phyloP scores from a whole-genome alignment of 495 filamentous ascomycete species.

The Durotheca rogersii region DNA sequence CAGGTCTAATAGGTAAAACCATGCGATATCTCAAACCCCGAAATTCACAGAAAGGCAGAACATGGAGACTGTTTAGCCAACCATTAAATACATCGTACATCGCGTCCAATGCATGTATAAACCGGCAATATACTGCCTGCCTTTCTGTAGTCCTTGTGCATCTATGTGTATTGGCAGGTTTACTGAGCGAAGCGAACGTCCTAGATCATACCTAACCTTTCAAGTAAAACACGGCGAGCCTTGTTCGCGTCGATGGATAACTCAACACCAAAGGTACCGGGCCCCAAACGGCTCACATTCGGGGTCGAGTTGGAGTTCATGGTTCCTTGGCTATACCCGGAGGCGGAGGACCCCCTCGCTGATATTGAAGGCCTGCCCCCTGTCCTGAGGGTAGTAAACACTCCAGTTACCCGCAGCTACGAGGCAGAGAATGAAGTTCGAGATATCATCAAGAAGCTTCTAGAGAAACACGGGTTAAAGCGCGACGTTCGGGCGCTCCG shows the following conservation, averaged over 20 bases:
- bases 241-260: slow-evolving; percentile 6
- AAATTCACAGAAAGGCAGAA: no score
- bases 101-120: no score
- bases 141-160: no score
- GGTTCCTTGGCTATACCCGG: slow-evolving; percentile 8
- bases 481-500: background rate
- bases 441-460: background rate
- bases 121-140: no score
- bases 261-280: background rate
- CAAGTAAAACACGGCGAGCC: background rate
- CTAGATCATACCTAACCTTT: background rate
- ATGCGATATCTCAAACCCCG: no score
- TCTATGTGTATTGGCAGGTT: no score
- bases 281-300: slow-evolving; percentile 21
- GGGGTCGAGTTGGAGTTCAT: slow-evolving; percentile 39
- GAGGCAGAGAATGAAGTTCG: background rate
- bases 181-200: no score
- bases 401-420: accelerated
- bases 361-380: slow-evolving; percentile 11
- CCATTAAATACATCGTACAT: no score
- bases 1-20: no score
- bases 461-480: background rate
- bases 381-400: background rate
- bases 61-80: no score
- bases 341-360: background rate